Evolutionary conservation across 2,329 filamentous ascomycete species (phyloP), one percentile per base, ranked within the genome.

Genomic region (Cyclaneusma minus): DNA sequence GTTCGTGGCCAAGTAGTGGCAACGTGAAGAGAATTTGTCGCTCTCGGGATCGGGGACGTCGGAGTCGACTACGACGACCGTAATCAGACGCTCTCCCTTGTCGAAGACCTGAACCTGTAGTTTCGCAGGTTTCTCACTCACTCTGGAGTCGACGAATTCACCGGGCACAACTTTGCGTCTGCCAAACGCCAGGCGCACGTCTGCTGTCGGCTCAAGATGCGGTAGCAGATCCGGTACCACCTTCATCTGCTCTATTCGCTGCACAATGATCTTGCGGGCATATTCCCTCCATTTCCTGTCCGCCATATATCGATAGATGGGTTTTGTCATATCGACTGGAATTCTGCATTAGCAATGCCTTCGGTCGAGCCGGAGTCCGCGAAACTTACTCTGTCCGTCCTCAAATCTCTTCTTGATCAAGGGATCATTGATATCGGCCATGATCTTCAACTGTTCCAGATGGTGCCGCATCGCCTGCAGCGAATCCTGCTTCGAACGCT

Each of bases 361-460:
- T 8, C 28, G 15, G 25, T 27, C 16, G 25, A 24, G 19, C 10
- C 24, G 11, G 21, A 22, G 10, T 22, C 19, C n/a, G 23, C 3
- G 6, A 13, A 20, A 51, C 66, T 41, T 59, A 93, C 87, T 84
- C 42, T 76, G 54, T 13, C 85, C 84, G 52, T 95, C 85, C 49
- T 98, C 89, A 40, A 92, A 95, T 38, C 69, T 75, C 55, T 83
- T 81, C 68, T 94, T 94, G 34, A 95, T 82, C 19, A 83, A 42
- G 1, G 89, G 89, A 47, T 95, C 89, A 50, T 95, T 95, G 52
- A 92, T 84, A 47, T 98, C 89, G 13, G 84, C 85, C 35, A 79
- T 56, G 20, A 98, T 76, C 66, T 94, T 91, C 47, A 93, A 59
- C 29, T 73, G 52, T 47, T 92, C 77, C 29, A 94, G 47, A 41